Evolutionary conservation across 1,139 yeast species (phyloP).

Genomic region (Sugiyamaella xylanicola): DNA sequence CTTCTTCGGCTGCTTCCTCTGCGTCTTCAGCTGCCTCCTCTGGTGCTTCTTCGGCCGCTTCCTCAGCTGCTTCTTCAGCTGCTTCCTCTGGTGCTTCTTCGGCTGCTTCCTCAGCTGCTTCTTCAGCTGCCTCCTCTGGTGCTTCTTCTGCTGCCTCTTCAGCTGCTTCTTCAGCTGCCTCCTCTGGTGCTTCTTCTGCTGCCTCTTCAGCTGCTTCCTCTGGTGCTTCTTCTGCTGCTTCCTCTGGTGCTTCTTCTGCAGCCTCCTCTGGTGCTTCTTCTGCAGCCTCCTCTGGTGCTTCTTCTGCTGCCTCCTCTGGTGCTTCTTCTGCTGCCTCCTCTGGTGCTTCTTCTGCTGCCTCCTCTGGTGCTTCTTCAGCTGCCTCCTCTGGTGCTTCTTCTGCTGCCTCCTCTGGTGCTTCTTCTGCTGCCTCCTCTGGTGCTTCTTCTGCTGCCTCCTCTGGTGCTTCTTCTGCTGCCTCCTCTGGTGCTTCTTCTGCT

Average conservation of each 20-base stretch:
- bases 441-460: no score
- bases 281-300: constrained; percentile 3
- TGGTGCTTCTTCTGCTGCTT: background rate
- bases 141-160: no score
- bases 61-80: background rate
- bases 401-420: no score
- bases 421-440: no score
- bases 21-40: constrained; percentile 1
- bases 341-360: background rate
- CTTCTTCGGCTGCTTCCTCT: background rate
- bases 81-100: no score
- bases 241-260: constrained; percentile 1
- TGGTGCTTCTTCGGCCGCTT: background rate
- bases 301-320: constrained; percentile 2
- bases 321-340: background rate
- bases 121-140: no score
- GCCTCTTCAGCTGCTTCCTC: background rate
- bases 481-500: no score
- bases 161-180: background rate
- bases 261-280: background rate
- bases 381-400: no score
- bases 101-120: no score
- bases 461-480: no score
- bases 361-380: no score
- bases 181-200: background rate